phyloP scores from a whole-genome alignment of 2,329 filamentous ascomycete genomes.

The Juglanconis sp. region DNA sequence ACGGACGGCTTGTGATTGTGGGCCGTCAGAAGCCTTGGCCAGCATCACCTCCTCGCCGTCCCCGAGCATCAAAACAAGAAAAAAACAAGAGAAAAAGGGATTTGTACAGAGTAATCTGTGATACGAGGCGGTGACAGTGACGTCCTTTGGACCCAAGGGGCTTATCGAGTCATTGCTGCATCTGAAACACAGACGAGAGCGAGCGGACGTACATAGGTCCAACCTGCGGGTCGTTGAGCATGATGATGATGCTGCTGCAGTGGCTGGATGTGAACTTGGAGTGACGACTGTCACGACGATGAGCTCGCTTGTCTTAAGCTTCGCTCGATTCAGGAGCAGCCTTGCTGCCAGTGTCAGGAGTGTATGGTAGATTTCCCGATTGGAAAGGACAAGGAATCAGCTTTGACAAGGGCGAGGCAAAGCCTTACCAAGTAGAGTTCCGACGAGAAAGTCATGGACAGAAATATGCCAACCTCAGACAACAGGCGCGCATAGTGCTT shows the following conservation, averaged over 20 bases:
- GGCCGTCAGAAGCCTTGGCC: background rate
- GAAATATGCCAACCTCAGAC: background rate
- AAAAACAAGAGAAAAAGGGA: background rate
- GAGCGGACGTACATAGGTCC: background rate
- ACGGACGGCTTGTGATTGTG: background rate
- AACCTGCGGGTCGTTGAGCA: background rate
- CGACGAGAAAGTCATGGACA: background rate
- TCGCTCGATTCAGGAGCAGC: background rate
- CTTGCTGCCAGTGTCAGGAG: background rate
- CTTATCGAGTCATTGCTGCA: background rate
- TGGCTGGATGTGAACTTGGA: background rate
- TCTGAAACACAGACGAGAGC: constrained; percentile 8
- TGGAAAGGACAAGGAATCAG: background rate
- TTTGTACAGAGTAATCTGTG: background rate
- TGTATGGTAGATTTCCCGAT: background rate
- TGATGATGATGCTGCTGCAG: background rate
- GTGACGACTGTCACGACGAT: background rate
- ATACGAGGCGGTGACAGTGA: constrained; percentile 2
- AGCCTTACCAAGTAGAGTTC: background rate
- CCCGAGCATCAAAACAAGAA: background rate
- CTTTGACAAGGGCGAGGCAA: background rate
- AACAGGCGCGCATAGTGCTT: background rate
- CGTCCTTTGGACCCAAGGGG: background rate
- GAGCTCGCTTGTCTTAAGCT: background rate
- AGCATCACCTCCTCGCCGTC: constrained; percentile 3